These are phyloP conservation scores for Kockovaella imperatae DNA, from an alignment of 768 basidiomycete species.

Conservation along the genomic window DNA sequence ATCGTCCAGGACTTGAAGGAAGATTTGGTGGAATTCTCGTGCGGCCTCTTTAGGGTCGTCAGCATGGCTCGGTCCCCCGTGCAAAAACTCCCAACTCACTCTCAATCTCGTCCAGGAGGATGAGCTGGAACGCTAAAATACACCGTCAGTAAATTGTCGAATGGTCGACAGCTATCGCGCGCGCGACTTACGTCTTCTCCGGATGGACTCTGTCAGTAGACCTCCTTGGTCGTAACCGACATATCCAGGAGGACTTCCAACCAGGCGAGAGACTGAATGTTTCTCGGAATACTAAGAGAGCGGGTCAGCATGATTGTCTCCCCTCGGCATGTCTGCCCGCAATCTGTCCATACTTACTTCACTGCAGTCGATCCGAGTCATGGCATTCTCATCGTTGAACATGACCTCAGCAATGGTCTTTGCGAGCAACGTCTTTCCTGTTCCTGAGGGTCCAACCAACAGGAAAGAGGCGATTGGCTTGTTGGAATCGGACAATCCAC, in stretches of 20 bases:
- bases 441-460: slow-evolving; percentile 44
- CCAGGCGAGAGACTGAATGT: slow-evolving; percentile 42
- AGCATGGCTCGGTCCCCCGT: too few species aligned
- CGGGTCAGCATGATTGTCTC: too few species aligned
- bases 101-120: slow-evolving; percentile 48
- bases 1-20: slow-evolving; percentile 49
- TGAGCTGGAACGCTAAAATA: slow-evolving; percentile 44
- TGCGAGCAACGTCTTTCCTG: slow-evolving; percentile 45
- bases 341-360: too few species aligned
- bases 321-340: too few species aligned
- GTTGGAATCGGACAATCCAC: slow-evolving; percentile 42
- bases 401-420: slow-evolving; percentile 45
- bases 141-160: too few species aligned
- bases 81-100: too few species aligned
- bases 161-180: too few species aligned
- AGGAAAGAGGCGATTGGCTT: slow-evolving; percentile 45
- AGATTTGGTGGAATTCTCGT: slow-evolving; percentile 46
- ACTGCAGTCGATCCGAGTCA: slow-evolving; percentile 43
- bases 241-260: slow-evolving; percentile 45
- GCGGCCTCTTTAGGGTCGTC: too few species aligned
- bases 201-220: slow-evolving; percentile 44
- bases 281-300: slow-evolving; percentile 71
- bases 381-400: slow-evolving; percentile 45
- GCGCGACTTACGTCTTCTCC: too few species aligned
- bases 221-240: slow-evolving; percentile 44